Evolutionary conservation across 2,329 filamentous ascomycete species (phyloP).

Genomic region (Aspergillus persii): DNA sequence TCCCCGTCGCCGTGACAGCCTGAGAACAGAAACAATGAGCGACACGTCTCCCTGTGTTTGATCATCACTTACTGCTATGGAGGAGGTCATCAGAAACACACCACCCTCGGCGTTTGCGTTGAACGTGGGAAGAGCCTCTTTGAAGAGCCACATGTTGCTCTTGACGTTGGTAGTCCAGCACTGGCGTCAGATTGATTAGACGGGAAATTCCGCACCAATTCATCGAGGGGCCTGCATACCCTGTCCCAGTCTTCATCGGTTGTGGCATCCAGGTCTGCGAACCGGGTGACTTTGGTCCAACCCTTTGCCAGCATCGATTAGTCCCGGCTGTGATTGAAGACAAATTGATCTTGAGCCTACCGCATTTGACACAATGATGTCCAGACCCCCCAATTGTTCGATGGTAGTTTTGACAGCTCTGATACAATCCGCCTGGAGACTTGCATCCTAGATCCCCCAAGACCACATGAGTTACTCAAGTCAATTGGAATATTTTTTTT

Average conservation of each 20-base stretch:
- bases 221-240: constrained; percentile 34
- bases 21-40: constrained; percentile 19
- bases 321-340: neutral
- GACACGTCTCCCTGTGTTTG: neutral
- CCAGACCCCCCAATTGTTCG: constrained; percentile 64
- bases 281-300: constrained; percentile 60
- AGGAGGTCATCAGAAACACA: constrained; percentile 62
- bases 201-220: neutral
- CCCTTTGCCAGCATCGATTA: constrained; percentile 41
- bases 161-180: constrained; percentile 65
- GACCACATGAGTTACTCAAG: neutral
- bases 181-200: constrained; percentile 25
- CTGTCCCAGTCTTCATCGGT: constrained; percentile 63
- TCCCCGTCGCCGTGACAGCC: constrained; percentile 52
- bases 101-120: constrained; percentile 62
- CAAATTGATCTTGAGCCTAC: constrained; percentile 35
- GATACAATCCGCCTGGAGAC: constrained; percentile 57
- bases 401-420: constrained; percentile 60
- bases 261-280: constrained; percentile 58
- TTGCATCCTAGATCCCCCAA: constrained; percentile 55
- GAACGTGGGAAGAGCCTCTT: constrained; percentile 58
- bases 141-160: constrained; percentile 53
- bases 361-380: constrained; percentile 75
- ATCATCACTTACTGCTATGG: constrained; percentile 51
- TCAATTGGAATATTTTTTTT: neutral